These are phyloP conservation scores for Blastocystis sp. DNA, from an alignment of 352 stramenopile species.

Conservation along the genomic window DNA sequence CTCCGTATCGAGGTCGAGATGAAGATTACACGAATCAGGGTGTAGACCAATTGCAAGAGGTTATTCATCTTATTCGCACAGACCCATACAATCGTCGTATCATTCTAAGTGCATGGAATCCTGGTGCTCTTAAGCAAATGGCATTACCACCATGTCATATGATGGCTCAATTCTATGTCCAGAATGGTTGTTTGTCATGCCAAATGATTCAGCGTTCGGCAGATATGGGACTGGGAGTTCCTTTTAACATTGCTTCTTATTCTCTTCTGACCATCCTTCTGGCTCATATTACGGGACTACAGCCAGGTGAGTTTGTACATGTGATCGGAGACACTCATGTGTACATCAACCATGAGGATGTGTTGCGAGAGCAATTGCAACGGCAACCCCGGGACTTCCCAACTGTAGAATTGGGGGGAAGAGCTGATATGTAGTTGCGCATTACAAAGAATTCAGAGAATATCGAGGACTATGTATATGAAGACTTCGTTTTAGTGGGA, in stretches of 20 bases:
- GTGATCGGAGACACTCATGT: constrained; percentile 97
- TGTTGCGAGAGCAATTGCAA: constrained; percentile 86
- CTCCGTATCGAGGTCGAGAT: constrained; percentile 92
- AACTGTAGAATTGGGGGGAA: constrained; percentile 79
- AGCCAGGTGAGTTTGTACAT: constrained; percentile 93
- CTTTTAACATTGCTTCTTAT: constrained; percentile 99
- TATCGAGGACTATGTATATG: constrained; percentile 89
- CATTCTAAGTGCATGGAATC: constrained; percentile 97
- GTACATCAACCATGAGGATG: constrained; percentile 96
- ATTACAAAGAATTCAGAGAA: constrained; percentile 74
- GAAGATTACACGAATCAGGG: constrained; percentile 92
- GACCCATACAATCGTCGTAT: constrained; percentile 94
- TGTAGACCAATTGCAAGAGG: constrained; percentile 92
- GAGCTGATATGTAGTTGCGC: constrained; percentile 45
- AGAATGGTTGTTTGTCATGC: constrained; percentile 74
- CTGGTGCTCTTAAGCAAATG: constrained; percentile 87
- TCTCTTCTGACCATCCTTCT: constrained; percentile 89
- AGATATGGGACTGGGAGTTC: constrained; percentile 97
- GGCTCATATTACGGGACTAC: constrained; percentile 83
- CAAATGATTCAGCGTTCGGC: constrained; percentile 98
- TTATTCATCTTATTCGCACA: constrained; percentile 91
- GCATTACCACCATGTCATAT: constrained; percentile 98
- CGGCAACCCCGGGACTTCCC: constrained; percentile 86
- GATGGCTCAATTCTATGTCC: constrained; percentile 89
- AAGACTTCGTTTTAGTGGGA: constrained; percentile 83